Percentiles rank a stretch among this genome's conserved stretches.
These are phyloP conservation scores for Crithidia brevicula DNA, from an alignment of 208 protist genomes.

Conservation along the genomic window DNA sequence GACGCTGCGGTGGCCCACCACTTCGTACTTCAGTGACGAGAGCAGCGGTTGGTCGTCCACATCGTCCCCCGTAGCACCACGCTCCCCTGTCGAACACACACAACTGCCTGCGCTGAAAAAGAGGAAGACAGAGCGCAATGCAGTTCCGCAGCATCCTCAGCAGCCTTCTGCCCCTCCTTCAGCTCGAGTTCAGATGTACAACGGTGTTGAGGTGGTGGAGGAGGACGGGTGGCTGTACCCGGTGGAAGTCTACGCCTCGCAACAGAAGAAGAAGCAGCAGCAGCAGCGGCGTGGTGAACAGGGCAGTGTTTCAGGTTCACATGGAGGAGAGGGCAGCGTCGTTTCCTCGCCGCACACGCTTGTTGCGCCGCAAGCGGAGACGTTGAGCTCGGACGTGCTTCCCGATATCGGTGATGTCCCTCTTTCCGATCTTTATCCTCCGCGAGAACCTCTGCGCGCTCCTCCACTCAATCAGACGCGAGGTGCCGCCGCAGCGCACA, in stretches of 20 bases:
- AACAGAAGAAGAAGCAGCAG: slow-evolving; percentile 16
- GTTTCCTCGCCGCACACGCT: too few species aligned
- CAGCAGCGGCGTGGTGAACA: background rate
- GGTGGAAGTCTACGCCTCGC: slow-evolving; percentile 33
- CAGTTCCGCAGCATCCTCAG: background rate
- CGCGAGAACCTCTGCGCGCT: too few species aligned
- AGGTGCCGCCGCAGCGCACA: too few species aligned
- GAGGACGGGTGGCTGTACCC: slow-evolving; percentile 71
- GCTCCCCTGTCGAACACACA: background rate
- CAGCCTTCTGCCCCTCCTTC: background rate
- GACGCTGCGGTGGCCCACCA: slow-evolving; percentile 23
- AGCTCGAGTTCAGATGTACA: slow-evolving; percentile 7
- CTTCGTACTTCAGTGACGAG: slow-evolving; percentile 33
- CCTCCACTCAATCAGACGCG: too few species aligned
- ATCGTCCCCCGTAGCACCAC: slow-evolving; percentile 12
- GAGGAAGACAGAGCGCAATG: background rate
- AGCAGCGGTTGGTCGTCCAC: slow-evolving; percentile 28
- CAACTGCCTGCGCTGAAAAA: background rate
- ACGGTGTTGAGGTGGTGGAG: slow-evolving; percentile 48
- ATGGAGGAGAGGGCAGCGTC: too few species aligned
- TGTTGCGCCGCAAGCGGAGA: too few species aligned
- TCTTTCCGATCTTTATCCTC: background rate
- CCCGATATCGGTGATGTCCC: background rate
- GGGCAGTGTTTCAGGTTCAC: too few species aligned
- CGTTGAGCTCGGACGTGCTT: background rate